These are phyloP conservation scores for Capsicum baccatum DNA, from an alignment of 257 asterid species.

Conservation along the genomic window DNA sequence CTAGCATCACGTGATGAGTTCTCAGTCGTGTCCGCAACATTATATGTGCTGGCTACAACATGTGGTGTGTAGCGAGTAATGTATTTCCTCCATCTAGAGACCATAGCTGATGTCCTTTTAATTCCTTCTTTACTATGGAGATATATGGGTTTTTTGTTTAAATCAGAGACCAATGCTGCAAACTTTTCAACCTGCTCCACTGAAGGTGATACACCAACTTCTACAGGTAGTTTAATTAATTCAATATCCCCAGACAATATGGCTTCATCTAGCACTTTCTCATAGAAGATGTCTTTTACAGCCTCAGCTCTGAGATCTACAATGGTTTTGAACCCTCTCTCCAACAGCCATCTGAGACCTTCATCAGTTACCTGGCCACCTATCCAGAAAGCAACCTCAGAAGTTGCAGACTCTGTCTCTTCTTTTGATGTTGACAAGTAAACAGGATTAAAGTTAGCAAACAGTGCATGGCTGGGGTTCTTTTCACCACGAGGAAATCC, in stretches of 20 bases:
- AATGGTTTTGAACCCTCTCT: constrained; percentile 80
- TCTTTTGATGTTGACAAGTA: constrained; percentile 59
- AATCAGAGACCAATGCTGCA: constrained; percentile 73
- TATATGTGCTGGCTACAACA: constrained; percentile 30
- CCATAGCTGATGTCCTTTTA: constrained; percentile 79
- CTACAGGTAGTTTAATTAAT: constrained; percentile 78
- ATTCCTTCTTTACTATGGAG: constrained; percentile 96
- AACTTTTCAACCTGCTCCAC: constrained; percentile 75
- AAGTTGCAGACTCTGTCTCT: constrained; percentile 44
- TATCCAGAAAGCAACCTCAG: constrained; percentile 79
- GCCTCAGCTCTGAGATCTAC: constrained; percentile 93
- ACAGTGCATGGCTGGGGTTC: constrained; percentile 72
- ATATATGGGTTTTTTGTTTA: constrained; percentile 68
- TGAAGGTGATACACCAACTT: constrained; percentile 83
- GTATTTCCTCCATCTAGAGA: constrained; percentile 92
- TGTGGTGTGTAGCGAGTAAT: constrained; percentile 53
- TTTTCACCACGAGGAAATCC: constrained; percentile 81
- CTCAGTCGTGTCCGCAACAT: constrained; percentile 41
- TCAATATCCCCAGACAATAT: constrained; percentile 62
- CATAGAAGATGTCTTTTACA: constrained; percentile 82
- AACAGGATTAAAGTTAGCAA: constrained; percentile 91
- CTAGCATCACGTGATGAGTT: constrained; percentile 43
- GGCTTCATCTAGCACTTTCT: constrained; percentile 60
- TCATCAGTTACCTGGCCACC: constrained; percentile 98
- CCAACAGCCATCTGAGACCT: constrained; percentile 80